phyloP scores from a whole-genome alignment of 1,139 yeast genomes.

The Hansenula sp. region DNA sequence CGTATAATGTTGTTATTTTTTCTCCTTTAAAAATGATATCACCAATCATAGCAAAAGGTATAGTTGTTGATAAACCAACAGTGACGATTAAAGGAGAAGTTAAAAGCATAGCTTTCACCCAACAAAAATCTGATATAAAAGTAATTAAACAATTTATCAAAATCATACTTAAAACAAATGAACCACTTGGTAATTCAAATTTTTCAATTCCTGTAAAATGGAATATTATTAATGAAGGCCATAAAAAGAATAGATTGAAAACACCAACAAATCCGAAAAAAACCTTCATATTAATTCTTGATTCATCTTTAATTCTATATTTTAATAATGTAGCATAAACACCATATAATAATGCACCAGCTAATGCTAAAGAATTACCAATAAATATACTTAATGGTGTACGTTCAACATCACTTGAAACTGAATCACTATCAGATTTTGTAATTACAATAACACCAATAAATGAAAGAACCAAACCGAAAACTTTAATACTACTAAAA shows the following conservation, averaged over 20 bases:
- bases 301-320: constrained; percentile 64
- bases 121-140: constrained; percentile 82
- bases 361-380: constrained; percentile 77
- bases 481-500: constrained; percentile 58
- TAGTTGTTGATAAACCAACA: constrained; percentile 87
- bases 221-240: constrained; percentile 76
- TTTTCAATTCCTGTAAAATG: constrained; percentile 60
- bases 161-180: constrained; percentile 50
- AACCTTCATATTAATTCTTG: constrained; percentile 73
- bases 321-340: constrained; percentile 86
- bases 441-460: constrained; percentile 80
- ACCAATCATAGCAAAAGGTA: constrained; percentile 91
- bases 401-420: constrained; percentile 24
- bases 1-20: constrained; percentile 54
- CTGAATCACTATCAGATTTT: constrained; percentile 42
- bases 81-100: constrained; percentile 95
- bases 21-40: constrained; percentile 74
- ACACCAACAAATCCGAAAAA: constrained; percentile 95
- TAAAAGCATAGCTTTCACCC: constrained; percentile 92
- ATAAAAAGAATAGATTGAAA: constrained; percentile 65
- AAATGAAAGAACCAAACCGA: constrained; percentile 68
- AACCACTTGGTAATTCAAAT: constrained; percentile 63
- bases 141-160: constrained; percentile 69
- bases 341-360: constrained; percentile 86
- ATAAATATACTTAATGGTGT: constrained; percentile 41